These are phyloP conservation scores for Ogataea nitratoaversa DNA, from an alignment of 805 yeast species.

Conservation along the genomic window DNA sequence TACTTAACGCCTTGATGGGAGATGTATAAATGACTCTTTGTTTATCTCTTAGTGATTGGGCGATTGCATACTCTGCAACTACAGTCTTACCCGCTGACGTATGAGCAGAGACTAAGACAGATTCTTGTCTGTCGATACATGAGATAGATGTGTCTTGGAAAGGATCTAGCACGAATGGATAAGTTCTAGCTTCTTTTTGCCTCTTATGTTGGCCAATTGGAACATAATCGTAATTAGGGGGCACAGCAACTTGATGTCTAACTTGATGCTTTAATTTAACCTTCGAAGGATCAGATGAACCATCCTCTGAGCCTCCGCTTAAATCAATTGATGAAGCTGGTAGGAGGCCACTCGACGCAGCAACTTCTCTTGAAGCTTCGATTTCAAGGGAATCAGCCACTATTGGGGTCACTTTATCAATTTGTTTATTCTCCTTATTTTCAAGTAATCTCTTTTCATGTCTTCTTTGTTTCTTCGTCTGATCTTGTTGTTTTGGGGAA, in stretches of 20 bases:
- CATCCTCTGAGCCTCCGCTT: conserved; percentile 29
- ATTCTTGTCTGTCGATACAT: conserved; percentile 90
- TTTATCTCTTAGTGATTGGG: conserved; percentile 85
- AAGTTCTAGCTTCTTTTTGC: conserved; percentile 72
- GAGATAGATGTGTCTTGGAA: conserved; percentile 96
- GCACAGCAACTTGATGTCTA: conserved; percentile 95
- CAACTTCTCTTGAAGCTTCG: conserved; percentile 85
- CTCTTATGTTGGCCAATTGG: conserved; percentile 90
- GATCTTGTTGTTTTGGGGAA: conserved; percentile 16
- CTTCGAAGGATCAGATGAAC: conserved; percentile 23
- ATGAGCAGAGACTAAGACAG: conserved; percentile 95
- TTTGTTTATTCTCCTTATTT: conserved; percentile 19
- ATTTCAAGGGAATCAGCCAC: conserved; percentile 85
- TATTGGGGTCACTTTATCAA: conserved; percentile 47
- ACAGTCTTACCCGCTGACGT: conserved; percentile 98
- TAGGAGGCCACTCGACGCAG: conserved; percentile 71
- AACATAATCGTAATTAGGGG: conserved; percentile 81
- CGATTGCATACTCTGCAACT: conserved; percentile 95
- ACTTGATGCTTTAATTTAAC: conserved; percentile 87
- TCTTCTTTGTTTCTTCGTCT: conserved; percentile 25
- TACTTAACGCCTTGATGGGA: conserved; percentile 91
- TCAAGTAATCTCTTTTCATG: conserved; percentile 27
- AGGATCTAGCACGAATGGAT: conserved; percentile 92
- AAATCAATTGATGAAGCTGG: conserved; percentile 14
- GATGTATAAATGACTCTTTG: conserved; percentile 95